A percentile compares a stretch with the other conserved stretches of the same genome.
Conservation (phyloP, 192 early-diverging fungal genomes). For the Spinellus fusiger region DNA sequence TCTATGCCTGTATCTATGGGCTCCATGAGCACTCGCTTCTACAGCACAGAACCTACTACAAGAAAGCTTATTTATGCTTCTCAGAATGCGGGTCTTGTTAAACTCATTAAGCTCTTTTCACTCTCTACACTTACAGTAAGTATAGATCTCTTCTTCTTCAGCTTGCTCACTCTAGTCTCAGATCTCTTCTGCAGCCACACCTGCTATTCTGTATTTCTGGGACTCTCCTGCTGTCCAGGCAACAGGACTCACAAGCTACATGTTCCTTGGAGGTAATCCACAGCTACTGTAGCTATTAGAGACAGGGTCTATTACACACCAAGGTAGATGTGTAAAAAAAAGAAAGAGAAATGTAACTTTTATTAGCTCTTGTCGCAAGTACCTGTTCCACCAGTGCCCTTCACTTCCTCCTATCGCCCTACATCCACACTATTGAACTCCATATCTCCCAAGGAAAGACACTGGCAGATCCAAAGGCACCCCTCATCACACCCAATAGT, state of each 20-base stretch:
- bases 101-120: conserved; percentile 27
- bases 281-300: not conserved
- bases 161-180: not conserved
- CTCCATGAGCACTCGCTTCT: too few species aligned
- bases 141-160: not conserved
- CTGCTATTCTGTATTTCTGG: conserved; percentile 30
- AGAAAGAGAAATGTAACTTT: conserved; percentile 16
- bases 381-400: conserved; percentile 29
- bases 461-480: not conserved
- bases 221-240: conserved; percentile 32
- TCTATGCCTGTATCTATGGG: too few species aligned
- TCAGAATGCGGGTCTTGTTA: conserved; percentile 22
- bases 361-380: conserved; percentile 25
- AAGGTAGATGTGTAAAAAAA: not conserved
- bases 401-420: conserved; percentile 30
- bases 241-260: conserved; percentile 18
- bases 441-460: conserved; percentile 3
- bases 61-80: conserved; percentile 22
- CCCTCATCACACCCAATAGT: conserved; percentile 24
- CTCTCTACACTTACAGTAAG: conserved; percentile 28
- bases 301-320: not conserved
- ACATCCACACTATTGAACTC: conserved; percentile 23
- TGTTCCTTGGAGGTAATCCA: conserved; percentile 31
- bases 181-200: conserved; percentile 24
- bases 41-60: too few species aligned